phyloP scores from a whole-genome alignment of 345 rosid genomes.

The Euphorbia tirucalli region DNA sequence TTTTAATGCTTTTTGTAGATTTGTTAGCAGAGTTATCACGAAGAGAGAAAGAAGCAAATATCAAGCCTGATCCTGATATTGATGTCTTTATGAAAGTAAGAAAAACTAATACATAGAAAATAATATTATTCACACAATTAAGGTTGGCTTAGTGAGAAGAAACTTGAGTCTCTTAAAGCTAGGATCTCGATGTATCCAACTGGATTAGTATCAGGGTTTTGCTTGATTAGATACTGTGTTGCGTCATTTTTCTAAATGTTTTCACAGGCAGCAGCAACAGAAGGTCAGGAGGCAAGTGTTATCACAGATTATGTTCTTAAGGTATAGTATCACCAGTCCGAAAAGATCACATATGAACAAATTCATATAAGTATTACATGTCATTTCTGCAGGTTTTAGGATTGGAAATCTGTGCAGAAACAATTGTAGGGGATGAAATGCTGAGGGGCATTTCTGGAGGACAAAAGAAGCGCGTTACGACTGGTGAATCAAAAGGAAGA shows the following conservation, averaged over 20 bases:
- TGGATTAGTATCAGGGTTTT: too few relatives aligned
- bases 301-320: conserved; percentile 51
- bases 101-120: too few relatives aligned
- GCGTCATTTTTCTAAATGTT: not conserved
- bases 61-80: conserved; percentile 44
- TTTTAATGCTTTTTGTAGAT: not conserved
- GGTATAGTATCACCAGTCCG: conserved; percentile 30
- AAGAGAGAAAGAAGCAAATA: conserved; percentile 47
- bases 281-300: conserved; percentile 33
- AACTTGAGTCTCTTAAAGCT: too few relatives aligned
- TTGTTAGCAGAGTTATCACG: conserved; percentile 9
- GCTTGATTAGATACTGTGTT: not conserved
- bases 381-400: conserved; percentile 51
- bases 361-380: not conserved
- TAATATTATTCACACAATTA: too few relatives aligned
- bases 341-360: too few relatives aligned
- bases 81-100: conserved; percentile 61
- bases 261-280: conserved; percentile 45
- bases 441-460: conserved; percentile 63
- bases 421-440: conserved; percentile 69
- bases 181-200: too few relatives aligned
- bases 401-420: conserved; percentile 61
- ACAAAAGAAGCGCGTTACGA: conserved; percentile 47
- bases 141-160: too few relatives aligned
- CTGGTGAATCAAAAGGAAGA: conserved; percentile 26